Percentiles rank a stretch among this genome's conserved stretches.
Conservation (phyloP, 1,284 basidiomycete species). For the Moesziomyces sp. region DNA sequence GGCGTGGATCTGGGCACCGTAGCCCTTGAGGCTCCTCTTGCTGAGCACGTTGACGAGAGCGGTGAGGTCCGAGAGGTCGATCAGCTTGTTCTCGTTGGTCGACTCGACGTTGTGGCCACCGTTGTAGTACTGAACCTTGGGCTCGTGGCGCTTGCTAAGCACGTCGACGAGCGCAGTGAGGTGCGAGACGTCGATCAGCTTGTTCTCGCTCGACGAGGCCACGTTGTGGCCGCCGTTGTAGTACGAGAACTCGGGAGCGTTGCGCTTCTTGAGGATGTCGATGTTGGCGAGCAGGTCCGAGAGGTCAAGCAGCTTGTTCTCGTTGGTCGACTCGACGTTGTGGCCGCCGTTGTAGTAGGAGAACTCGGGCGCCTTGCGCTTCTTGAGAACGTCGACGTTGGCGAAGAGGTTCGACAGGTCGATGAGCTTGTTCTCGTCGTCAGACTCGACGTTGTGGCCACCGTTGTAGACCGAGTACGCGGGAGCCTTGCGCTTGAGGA, state of each 20-base stretch:
- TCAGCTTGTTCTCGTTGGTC: constrained; percentile 47
- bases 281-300: constrained; percentile 23
- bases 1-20: constrained; percentile 31
- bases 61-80: constrained; percentile 38
- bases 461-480: constrained; percentile 37
- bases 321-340: constrained; percentile 30
- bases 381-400: constrained; percentile 26
- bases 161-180: constrained; percentile 32
- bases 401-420: constrained; percentile 22
- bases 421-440: constrained; percentile 38
- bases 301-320: constrained; percentile 35
- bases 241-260: constrained; percentile 9
- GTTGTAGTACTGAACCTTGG: constrained; percentile 23
- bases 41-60: constrained; percentile 42
- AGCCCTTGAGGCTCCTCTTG: constrained; percentile 32
- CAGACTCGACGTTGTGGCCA: constrained; percentile 38
- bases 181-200: constrained; percentile 40
- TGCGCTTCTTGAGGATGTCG: constrained; percentile 24
- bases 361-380: constrained; percentile 20
- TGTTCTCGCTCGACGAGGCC: constrained; percentile 35
- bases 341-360: constrained; percentile 25
- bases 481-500: constrained; percentile 23
- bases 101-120: constrained; percentile 43
- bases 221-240: constrained; percentile 48
- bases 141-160: constrained; percentile 30